Base-by-base conservation (phyloP, 192 early-diverging fungal species). In the Gigaspora rosea region DNA sequence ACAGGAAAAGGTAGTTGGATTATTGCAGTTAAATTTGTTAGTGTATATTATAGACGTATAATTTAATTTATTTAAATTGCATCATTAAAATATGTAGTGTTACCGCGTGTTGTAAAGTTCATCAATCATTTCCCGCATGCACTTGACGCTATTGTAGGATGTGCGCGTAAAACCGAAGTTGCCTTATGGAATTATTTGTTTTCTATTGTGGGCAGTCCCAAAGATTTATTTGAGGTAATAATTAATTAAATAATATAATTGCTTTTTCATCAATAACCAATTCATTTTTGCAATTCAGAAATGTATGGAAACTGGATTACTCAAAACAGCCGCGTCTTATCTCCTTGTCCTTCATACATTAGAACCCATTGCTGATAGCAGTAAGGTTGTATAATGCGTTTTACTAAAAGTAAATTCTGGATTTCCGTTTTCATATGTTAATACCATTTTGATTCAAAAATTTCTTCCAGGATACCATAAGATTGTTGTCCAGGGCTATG, bases 131-230 rank as follows among this genome's bases (percentile, higher is more conserved):
- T 97, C 77, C 85, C 88, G 6, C 90, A 90, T 70, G 88, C 88
- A 57, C 80, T 94, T 51, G 97, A 98, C 64, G 90, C 96, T 27
- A 93, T 99, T 80, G 95, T 95, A 12, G 92, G 94, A 41, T 98
- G 97, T 79, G 97, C 98, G 8, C 85, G 98, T 72, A 99, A 99
- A 80, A 94, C 94, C n/a, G 98, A 99, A 80, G 91, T 94, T 0
- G 88, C 95, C 15, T 85, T 95, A 50, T 99, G 98, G 98, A 85
- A 90, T 20, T 90, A 90, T 61, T 86, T 98, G 63, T 98, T 98
- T 83, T 84, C 86, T 3, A 88, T 91, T 72, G 91, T 95, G 2
- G 98, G 95, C 11, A 92, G 96, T 35, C 91, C 94, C 1, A 90
- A 91, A 54, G 86, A 82, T 27, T 87, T 99, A 54, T 99, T 97